phyloP scores from a whole-genome alignment of 495 filamentous ascomycete genomes.

The Annulohypoxylon moriforme region DNA sequence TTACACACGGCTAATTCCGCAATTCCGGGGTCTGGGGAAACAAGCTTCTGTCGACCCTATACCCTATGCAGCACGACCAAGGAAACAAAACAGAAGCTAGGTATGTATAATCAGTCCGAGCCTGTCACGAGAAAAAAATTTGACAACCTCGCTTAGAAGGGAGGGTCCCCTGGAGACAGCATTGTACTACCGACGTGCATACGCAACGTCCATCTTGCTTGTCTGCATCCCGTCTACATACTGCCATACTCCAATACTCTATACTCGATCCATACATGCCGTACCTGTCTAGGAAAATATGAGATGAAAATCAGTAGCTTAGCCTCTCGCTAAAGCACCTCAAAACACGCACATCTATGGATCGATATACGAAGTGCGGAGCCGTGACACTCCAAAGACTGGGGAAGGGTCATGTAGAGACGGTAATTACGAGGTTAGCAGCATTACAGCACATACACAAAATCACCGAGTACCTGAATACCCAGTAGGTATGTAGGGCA shows the following conservation, averaged over 20 bases:
- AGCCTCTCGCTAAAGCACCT: background rate
- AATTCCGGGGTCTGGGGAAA: conserved; percentile 8
- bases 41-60: background rate
- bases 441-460: background rate
- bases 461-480: background rate
- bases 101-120: background rate
- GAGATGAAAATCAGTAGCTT: background rate
- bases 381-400: background rate
- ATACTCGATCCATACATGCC: background rate
- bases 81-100: background rate
- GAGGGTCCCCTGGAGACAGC: background rate
- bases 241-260: background rate
- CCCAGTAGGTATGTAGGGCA: background rate
- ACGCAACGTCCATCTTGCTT: background rate
- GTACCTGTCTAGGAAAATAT: background rate
- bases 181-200: conserved; percentile 11
- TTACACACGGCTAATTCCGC: background rate
- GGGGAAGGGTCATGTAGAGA: background rate
- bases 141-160: conserved; percentile 1
- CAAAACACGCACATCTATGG: background rate
- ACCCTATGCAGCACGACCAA: background rate
- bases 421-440: background rate
- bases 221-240: background rate
- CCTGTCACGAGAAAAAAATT: background rate
- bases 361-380: background rate